Conservation (phyloP, 352 stramenopile genomes). For the Globisporangium irregulare region DNA sequence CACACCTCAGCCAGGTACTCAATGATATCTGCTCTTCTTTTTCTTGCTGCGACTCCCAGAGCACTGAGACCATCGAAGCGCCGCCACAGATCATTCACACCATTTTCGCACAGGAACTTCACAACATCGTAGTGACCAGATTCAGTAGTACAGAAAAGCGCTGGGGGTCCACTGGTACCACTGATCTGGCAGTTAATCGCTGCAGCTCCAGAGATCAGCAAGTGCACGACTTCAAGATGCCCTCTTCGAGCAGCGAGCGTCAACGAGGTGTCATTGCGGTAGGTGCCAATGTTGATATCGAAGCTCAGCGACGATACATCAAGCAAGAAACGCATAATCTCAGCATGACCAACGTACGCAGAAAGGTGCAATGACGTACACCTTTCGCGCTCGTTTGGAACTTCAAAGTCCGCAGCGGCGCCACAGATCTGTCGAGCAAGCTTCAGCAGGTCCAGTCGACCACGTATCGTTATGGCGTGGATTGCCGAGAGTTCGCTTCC, state of each 20-base stretch:
- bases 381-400: not conserved
- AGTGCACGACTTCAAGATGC: not conserved
- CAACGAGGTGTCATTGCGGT: not conserved
- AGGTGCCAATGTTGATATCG: not conserved
- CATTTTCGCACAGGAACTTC: constrained; percentile 6
- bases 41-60: not conserved
- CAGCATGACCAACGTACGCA: not conserved
- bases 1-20: not conserved
- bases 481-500: not conserved
- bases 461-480: not conserved
- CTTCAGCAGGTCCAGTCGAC: not conserved
- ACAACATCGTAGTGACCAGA: not conserved
- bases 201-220: not conserved
- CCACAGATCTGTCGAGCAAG: not conserved
- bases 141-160: not conserved
- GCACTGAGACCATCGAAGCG: not conserved
- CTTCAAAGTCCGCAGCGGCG: not conserved
- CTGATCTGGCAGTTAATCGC: not conserved
- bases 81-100: not conserved
- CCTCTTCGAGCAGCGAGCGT: not conserved
- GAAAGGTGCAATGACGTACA: not conserved
- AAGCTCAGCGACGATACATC: not conserved
- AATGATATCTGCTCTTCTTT: not conserved
- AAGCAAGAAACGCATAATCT: not conserved
- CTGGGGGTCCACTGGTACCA: not conserved